Base-by-base conservation (phyloP, 371 early-diverging fungal genomes). In the Basidiobolus meristosporus region DNA sequence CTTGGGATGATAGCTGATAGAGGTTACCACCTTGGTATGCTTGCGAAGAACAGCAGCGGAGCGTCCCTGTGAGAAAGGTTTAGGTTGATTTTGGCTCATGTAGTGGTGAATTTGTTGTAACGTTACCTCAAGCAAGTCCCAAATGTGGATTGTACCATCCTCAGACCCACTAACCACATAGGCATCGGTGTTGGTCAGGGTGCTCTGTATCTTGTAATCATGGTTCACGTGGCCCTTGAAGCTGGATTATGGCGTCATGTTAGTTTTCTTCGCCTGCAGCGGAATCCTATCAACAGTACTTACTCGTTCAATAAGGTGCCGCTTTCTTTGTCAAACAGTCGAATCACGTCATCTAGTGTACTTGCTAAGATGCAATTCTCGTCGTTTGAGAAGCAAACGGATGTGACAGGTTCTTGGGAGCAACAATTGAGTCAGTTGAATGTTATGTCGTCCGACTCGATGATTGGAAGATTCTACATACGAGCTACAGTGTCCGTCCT, bases 141-240 rank as follows among this genome's bases (percentile, higher is more conserved):
- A 93, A 36, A 81, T 61, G 46, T 67, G 70, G 1, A 91, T 70
- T 31, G 58, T 55, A n/a, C 89, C 90, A 46, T 90, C 87, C 49
- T 93, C 92, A 17, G 85, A 83, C 3, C 95, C 95, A 40, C 85
- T 79, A 29, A 87, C 60, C 1, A 85, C 82, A 47, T 71, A 50
- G 0, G 78, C 69, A 45, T 85, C 88, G 26, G 65, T 70, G 41
- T 71, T 68, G 22, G 73, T 60, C 4, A 90, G 53, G 14, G 68
- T 59, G 7, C 78, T 72, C 2, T 64, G 64, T 11, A 90, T 51
- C 26, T 80, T 70, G 49, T 85, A 90, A 36, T 73, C 56, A n/a
- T 45, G 52, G 43, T 88, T 84, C 38, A 57, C 60, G 53, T 90
- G 91, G 0, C 91, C 90, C 26, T 63, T 65, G 46, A 78, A 88